These are phyloP conservation scores for Pseudotsuga menziesii DNA, from an alignment of 75 land plant species.

Conservation along the genomic window DNA sequence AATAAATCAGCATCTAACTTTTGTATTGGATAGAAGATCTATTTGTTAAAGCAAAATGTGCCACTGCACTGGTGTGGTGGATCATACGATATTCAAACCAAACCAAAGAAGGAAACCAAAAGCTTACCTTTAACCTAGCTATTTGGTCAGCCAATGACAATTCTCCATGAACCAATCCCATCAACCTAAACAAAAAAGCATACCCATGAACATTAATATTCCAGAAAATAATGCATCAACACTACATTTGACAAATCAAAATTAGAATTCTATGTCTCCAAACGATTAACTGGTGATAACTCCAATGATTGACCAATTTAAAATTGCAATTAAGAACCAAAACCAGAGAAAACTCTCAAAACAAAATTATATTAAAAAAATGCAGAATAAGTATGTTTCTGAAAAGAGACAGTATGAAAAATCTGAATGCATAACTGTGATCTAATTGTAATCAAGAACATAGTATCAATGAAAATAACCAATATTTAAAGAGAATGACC, in stretches of 20 bases:
- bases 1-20: not conserved
- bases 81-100: not conserved
- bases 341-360: not conserved
- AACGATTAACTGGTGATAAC: not conserved
- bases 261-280: not conserved
- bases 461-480: not conserved
- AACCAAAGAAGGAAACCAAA: not conserved
- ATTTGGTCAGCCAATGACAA: conserved; percentile 76
- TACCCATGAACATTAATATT: not conserved
- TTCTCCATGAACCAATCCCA: conserved; percentile 86
- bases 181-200: conserved; percentile 33
- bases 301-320: not conserved
- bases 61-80: not conserved
- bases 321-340: not conserved
- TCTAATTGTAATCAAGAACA: not conserved
- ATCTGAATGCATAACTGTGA: not conserved
- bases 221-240: conserved; percentile 2
- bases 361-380: not conserved
- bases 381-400: not conserved
- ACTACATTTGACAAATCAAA: not conserved
- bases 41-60: not conserved
- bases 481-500: too few species aligned
- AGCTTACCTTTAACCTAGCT: conserved; percentile 59
- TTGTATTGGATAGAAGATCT: not conserved
- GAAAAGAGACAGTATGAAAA: not conserved